Evolutionary conservation across 2,329 filamentous ascomycete species (phyloP).

Genomic region (Fusarium sublunatum): DNA sequence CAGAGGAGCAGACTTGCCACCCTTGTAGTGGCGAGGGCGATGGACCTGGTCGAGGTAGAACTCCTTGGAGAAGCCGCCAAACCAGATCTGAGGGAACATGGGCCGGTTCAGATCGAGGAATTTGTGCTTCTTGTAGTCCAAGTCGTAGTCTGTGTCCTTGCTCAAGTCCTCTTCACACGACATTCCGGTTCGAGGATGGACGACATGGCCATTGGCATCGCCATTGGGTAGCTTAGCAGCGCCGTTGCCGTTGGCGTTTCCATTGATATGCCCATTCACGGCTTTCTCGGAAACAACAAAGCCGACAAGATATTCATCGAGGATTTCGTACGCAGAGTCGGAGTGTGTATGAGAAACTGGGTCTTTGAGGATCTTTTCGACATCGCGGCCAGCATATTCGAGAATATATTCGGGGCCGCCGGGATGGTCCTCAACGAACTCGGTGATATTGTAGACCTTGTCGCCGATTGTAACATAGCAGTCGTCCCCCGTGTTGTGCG

Average conservation of each 20-base stretch:
- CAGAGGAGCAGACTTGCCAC: slow-evolving; percentile 88
- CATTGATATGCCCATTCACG: slow-evolving; percentile 48
- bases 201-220: slow-evolving; percentile 47
- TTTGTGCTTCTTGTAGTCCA: slow-evolving; percentile 90
- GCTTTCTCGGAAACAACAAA: slow-evolving; percentile 75
- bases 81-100: slow-evolving; percentile 88
- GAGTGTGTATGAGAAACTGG: slow-evolving; percentile 85
- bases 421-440: slow-evolving; percentile 90
- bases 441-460: slow-evolving; percentile 95
- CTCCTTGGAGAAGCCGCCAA: slow-evolving; percentile 88
- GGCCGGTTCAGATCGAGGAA: slow-evolving; percentile 91
- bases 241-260: slow-evolving; percentile 44
- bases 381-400: slow-evolving; percentile 89
- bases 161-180: slow-evolving; percentile 86
- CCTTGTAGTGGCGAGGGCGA: slow-evolving; percentile 93
- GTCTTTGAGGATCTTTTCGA: slow-evolving; percentile 85
- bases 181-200: slow-evolving; percentile 83
- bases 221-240: slow-evolving; percentile 47
- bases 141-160: slow-evolving; percentile 80
- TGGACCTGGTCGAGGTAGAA: slow-evolving; percentile 98
- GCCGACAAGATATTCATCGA: slow-evolving; percentile 87
- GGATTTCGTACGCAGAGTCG: slow-evolving; percentile 93
- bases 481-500: slow-evolving; percentile 81
- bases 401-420: slow-evolving; percentile 89
- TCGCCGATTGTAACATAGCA: slow-evolving; percentile 93